Conservation (phyloP, 2,329 filamentous ascomycete genomes). For the Harringtonia lauricola region DNA sequence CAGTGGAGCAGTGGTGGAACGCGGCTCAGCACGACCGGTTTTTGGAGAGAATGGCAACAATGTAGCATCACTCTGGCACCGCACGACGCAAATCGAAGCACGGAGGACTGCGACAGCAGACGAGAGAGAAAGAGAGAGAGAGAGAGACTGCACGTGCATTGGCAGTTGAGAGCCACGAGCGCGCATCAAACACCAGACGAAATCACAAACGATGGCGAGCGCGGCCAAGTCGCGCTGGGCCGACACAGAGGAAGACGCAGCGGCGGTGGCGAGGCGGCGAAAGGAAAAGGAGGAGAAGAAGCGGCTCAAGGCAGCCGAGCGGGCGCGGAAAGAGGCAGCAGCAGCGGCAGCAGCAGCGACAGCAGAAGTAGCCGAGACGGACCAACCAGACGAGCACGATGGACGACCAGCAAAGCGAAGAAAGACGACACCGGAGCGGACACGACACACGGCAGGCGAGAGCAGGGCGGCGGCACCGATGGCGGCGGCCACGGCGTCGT, state of each 20-base stretch:
- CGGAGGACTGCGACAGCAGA: no score
- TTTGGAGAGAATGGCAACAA: no score
- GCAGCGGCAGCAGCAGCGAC: constrained; percentile 16
- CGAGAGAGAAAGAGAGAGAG: no score
- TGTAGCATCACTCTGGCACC: no score
- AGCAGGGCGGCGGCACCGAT: constrained; percentile 15
- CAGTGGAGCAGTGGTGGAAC: not conserved
- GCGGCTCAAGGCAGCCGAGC: constrained; percentile 56
- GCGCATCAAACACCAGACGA: no score
- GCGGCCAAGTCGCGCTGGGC: constrained; percentile 75
- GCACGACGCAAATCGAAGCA: no score
- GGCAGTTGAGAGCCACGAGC: no score
- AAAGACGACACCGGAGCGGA: constrained; percentile 39
- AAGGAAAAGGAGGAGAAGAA: constrained; percentile 85
- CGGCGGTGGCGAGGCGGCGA: constrained; percentile 59
- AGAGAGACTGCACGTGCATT: no score
- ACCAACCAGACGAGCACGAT: constrained; percentile 17
- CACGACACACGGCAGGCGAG: constrained; percentile 9
- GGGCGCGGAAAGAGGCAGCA: constrained; percentile 21
- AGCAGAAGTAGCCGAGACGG: constrained; percentile 4
- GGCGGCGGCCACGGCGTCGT: constrained; percentile 7
- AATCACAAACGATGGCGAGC: constrained; percentile 37
- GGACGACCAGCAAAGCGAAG: constrained; percentile 50
- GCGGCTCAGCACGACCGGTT: not conserved
- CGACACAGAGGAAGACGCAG: constrained; percentile 70